Base-by-base conservation (phyloP, 495 filamentous ascomycete genomes). In the Trichoderma virens region DNA sequence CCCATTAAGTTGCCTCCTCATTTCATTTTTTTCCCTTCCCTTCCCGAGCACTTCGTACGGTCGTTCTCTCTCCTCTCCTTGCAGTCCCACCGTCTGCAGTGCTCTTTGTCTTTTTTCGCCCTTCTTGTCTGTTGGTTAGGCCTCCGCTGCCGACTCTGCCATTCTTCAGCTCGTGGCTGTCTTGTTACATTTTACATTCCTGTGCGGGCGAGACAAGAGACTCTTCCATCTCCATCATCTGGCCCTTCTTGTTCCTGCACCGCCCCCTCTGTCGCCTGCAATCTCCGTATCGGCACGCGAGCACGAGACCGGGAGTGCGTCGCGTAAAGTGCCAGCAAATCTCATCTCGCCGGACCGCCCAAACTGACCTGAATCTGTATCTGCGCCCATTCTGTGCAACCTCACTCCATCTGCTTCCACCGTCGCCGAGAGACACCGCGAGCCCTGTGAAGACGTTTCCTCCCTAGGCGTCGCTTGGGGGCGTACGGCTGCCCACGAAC, bases 231-330 rank as follows among this genome's bases (percentile, higher is more conserved):
- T 56, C 25, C 51, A 30, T 27, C 51, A 27, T 56, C 51, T 47
- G 43, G 43, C n/a, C 20, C 51, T 56, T 18, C 9, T 56, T 28
- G 18, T 9, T 56, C 51, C 51, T 56, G 51, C 51, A 56, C 51
- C 25, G 51, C 51, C 51, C 51, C 27, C 51, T 56, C 51, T 30
- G 51, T 56, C 51, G 51, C 51, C 30, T 30, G 51, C 51, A 56
- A 56, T 56, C 51, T 56, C 51, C 51, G 51, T 56, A 30, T 30
- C 51, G 51, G 51, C 51, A 56, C 51, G 25, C 51, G 51, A 56
- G 51, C 51, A 56, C 51, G 51, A 56, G 51, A 56, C 51, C 51
- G 23, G 51, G 51, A 28, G 51, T 7, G 51, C 25, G 25, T 30
- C 51, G 51, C 51, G 51, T 56, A 56, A 56, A 56, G 51, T 56